Evolutionary conservation across 2,329 filamentous ascomycete genomes (phyloP), one percentile per base, ranked within the genome.

Genomic region (Monilinia aucupariae): DNA sequence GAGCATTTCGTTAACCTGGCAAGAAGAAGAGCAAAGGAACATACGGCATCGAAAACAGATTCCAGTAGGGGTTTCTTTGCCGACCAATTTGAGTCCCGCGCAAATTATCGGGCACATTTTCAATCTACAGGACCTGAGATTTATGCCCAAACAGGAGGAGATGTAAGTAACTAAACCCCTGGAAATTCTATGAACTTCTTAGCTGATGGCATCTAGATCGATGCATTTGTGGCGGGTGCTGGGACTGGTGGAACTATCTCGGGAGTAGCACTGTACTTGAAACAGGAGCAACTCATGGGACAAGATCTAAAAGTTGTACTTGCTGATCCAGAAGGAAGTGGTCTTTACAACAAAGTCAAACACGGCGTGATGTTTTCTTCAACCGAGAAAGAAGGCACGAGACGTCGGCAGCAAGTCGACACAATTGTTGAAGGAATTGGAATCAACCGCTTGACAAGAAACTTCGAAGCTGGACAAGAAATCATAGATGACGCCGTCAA

Each of bases 381-480:
- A 0, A 96, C 90, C 37, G 94, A 99, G 77, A 85, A 83, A 67
- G 94, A 99, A 79, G 94, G 94, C 4, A 97, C 93, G 15, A 82
- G 94, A 17, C 83, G 96, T 55, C 82, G 94, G 64, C 87, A 90
- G 71, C 96, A 99, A 76, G 91, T 99, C 59, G 96, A 99, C 78
- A 92, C 89, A 5, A 91, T 99, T 67, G 91, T 99, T 34, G 96
- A 99, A 77, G 94, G 94, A 1, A 91, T 99, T 67, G 94, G 94
- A 1, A 90, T 97, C 75, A 99, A 96, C 74, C 87, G 94, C 2
- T 82, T 96, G n/a, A 99, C 94, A 1, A 84, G 86, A 60, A 99
- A 97, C 75, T 94, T 99, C 68, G 90, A 96, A 74, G 88, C 87
- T 34, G 94, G 93, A 0, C 82, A 91, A 68, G 87, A 93, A 71